Evolutionary conservation across 2,329 filamentous ascomycete species (phyloP).

Genomic region (Aspergillus vadensis): DNA sequence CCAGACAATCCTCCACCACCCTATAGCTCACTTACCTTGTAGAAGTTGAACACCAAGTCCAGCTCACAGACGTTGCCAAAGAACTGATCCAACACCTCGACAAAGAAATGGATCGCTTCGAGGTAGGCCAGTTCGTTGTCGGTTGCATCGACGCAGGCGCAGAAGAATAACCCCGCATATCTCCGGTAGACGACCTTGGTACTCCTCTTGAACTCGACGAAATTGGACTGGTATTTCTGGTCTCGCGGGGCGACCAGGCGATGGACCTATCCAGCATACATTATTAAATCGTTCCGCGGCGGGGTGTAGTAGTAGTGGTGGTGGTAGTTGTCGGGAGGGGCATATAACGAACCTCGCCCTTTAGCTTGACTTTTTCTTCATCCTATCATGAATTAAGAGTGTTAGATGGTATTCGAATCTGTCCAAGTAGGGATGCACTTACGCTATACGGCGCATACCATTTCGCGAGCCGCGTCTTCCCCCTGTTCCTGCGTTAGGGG

Average conservation of each 20-base stretch:
- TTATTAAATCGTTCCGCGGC: neutral
- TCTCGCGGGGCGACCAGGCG: slow-evolving; percentile 95
- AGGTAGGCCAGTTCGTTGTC: slow-evolving; percentile 97
- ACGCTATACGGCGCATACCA: slow-evolving; percentile 97
- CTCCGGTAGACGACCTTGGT: slow-evolving; percentile 97
- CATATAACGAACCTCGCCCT: slow-evolving; percentile 74
- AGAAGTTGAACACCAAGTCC: slow-evolving; percentile 77
- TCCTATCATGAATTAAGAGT: slow-evolving; percentile 54
- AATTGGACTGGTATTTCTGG: slow-evolving; percentile 99
- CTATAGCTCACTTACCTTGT: slow-evolving; percentile 55
- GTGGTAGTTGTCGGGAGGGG: neutral
- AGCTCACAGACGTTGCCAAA: slow-evolving; percentile 99
- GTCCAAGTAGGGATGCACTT: slow-evolving; percentile 31
- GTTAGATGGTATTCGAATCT: neutral
- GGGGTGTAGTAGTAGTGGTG: neutral
- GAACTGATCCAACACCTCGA: slow-evolving; percentile 97
- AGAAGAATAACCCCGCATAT: slow-evolving; percentile 98
- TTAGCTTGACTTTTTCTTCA: slow-evolving; percentile 98
- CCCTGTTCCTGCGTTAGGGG: slow-evolving; percentile 58
- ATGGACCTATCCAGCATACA: slow-evolving; percentile 66
- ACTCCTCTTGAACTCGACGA: slow-evolving; percentile 73
- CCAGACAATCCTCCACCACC: neutral
- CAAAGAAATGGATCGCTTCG: slow-evolving; percentile 98
- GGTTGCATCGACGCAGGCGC: slow-evolving; percentile 97
- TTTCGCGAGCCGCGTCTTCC: slow-evolving; percentile 96